These are phyloP conservation scores for Melanogaster broomeanus DNA, from an alignment of 768 basidiomycete genomes.

Conservation along the genomic window DNA sequence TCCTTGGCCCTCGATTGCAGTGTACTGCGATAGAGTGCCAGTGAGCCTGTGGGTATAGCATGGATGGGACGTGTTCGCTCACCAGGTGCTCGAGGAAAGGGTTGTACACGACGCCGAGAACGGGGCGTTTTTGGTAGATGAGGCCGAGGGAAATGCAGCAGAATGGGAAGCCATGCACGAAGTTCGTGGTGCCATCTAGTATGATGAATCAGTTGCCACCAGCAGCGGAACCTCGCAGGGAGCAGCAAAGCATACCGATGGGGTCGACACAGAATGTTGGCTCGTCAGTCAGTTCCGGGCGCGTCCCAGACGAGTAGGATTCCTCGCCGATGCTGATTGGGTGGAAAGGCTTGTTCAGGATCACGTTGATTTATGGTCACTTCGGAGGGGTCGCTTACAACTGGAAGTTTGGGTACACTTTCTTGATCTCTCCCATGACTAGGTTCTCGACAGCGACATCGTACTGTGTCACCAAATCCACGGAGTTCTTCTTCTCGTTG, in stretches of 20 bases:
- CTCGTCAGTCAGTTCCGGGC: conserved; percentile 72
- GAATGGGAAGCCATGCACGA: conserved; percentile 83
- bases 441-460: conserved; percentile 90
- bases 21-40: conserved; percentile 50
- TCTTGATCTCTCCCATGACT: conserved; percentile 66
- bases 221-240: background rate
- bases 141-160: conserved; percentile 91
- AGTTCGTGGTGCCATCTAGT: conserved; percentile 86
- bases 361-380: background rate
- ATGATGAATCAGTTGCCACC: background rate
- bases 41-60: background rate
- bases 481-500: conserved; percentile 89
- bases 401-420: conserved; percentile 70
- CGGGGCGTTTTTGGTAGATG: conserved; percentile 76
- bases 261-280: conserved; percentile 98
- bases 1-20: conserved; percentile 76
- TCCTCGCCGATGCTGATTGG: conserved; percentile 86
- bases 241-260: conserved; percentile 58
- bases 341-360: background rate
- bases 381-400: conserved; percentile 61
- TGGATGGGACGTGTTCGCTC: conserved; percentile 14
- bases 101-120: conserved; percentile 92
- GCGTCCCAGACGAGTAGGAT: conserved; percentile 76
- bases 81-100: conserved; percentile 88
- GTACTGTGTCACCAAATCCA: conserved; percentile 94